Conservation (phyloP, 2,329 filamentous ascomycete genomes). For the Alternaria metachromatica region DNA sequence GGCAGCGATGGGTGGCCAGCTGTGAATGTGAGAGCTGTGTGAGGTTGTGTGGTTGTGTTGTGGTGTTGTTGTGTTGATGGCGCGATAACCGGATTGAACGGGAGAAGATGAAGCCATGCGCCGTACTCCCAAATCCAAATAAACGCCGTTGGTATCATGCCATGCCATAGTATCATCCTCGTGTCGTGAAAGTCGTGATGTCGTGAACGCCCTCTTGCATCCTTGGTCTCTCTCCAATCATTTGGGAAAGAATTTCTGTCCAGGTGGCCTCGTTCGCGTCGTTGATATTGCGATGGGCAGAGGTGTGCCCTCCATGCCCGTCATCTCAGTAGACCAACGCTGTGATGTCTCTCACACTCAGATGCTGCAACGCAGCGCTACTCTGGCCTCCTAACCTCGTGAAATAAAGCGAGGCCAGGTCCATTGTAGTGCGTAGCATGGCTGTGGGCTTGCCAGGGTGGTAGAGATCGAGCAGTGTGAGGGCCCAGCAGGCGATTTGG, state of each 20-base stretch:
- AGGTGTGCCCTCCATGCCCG: too few species aligned
- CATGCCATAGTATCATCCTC: background rate
- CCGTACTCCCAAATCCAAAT: background rate
- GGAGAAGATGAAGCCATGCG: background rate
- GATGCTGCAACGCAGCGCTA: constrained; percentile 17
- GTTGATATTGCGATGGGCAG: too few species aligned
- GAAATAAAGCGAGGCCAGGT: constrained; percentile 16
- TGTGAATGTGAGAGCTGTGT: background rate
- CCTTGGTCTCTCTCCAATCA: too few species aligned
- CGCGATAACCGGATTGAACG: background rate
- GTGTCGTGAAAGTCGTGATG: too few species aligned
- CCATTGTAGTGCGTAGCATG: constrained; percentile 28
- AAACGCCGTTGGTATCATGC: background rate
- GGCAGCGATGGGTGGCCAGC: background rate
- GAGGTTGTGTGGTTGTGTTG: background rate
- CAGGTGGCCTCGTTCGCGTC: too few species aligned
- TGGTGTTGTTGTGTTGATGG: background rate
- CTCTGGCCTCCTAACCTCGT: constrained; percentile 12
- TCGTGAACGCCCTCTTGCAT: too few species aligned
- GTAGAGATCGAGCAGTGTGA: constrained; percentile 41
- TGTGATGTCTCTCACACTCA: constrained; percentile 24
- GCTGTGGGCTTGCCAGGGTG: constrained; percentile 36
- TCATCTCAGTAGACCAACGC: constrained; percentile 4
- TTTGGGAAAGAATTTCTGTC: too few species aligned
- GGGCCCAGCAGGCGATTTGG: constrained; percentile 40